Evolutionary conservation across 768 basidiomycete genomes (phyloP), one percentile per base, ranked within the genome.

Genomic region (Boletus reticulatus): DNA sequence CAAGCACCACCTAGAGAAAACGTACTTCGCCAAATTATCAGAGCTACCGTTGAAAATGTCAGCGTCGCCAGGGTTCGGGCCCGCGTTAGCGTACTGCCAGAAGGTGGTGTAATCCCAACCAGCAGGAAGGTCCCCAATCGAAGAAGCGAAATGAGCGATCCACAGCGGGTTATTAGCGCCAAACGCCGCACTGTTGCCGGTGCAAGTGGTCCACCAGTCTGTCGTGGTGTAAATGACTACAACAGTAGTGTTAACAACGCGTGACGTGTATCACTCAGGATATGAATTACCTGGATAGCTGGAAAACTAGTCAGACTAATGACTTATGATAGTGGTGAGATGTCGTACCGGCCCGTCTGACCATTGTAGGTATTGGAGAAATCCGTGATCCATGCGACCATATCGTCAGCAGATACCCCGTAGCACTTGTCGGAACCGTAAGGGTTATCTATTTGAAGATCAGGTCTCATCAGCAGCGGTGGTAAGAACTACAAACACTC

Each of bases 121-220:
- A 20, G 82, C 81, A 29, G 85, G 84, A 46, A 87, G 76, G 4
- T 80, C 62, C 2, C 83, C 84, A 17, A 81, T 67, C 22, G 67
- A 60, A 7, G 80, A 79, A 1, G 80, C 65, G 44, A 76, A 87
- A 32, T 72, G 68, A 2, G 87, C 85, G 44, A 88, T 75, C 84
- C 83, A 87, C 2, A 88, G 74, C 4, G 84, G 83, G 63, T 80
- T 84, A 50, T 71, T 78, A 3, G 63, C 49, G 1, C 65, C 78
- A 58, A 88, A 88, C 7, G 69, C 70, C 16, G 73, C 67, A 55
- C 76, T 81, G 66, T 84, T 81, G 0, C 81, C 84, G 1, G 87
- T 87, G 67, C 87, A 88, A 6, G 75, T 76, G 9, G 60, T 80
- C 87, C 87, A 88, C 87, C 85, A 88, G 64, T 79, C 73, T 8